Evolutionary conservation across 768 basidiomycete genomes (phyloP).

Genomic region (Rhizopogon sp.): DNA sequence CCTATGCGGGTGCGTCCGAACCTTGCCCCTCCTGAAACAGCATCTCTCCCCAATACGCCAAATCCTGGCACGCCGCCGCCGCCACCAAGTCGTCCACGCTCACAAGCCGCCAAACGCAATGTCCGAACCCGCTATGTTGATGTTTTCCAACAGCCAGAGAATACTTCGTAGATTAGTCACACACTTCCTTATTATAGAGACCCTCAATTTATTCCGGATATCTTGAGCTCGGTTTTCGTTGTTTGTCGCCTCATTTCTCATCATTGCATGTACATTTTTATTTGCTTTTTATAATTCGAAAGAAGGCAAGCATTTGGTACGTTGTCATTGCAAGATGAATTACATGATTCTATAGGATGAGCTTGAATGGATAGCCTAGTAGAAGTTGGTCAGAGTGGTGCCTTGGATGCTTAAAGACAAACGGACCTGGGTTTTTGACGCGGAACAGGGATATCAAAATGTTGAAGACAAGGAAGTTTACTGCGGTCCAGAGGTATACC

Average conservation of each 20-base stretch:
- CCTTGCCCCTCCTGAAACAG: constrained; percentile 45
- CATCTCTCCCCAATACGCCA: constrained; percentile 31
- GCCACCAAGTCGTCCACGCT: constrained; percentile 47
- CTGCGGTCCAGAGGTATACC: constrained; percentile 83
- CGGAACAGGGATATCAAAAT: constrained; percentile 83
- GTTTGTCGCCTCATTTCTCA: constrained; percentile 13
- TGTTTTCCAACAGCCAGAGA: constrained; percentile 64
- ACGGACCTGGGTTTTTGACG: constrained; percentile 82
- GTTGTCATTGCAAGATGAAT: constrained; percentile 11
- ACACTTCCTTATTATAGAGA: constrained; percentile 1
- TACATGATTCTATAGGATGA: constrained; percentile 48
- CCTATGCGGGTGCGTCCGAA: constrained; percentile 61
- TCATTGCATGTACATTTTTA: constrained; percentile 1
- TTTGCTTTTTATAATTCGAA: constrained; percentile 2
- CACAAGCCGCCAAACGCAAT: constrained; percentile 64
- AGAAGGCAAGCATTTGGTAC: constrained; percentile 8
- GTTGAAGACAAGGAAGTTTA: constrained; percentile 82
- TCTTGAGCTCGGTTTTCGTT: constrained; percentile 6
- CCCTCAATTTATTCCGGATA: not conserved
- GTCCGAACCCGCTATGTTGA: constrained; percentile 85
- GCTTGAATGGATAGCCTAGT: constrained; percentile 76
- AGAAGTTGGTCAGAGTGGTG: not conserved
- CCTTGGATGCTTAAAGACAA: not conserved
- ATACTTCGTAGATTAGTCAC: constrained; percentile 12
- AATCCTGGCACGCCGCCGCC: constrained; percentile 21